These are phyloP conservation scores for Boletus semigastroideus DNA, from an alignment of 1,284 basidiomycete genomes.

Conservation along the genomic window DNA sequence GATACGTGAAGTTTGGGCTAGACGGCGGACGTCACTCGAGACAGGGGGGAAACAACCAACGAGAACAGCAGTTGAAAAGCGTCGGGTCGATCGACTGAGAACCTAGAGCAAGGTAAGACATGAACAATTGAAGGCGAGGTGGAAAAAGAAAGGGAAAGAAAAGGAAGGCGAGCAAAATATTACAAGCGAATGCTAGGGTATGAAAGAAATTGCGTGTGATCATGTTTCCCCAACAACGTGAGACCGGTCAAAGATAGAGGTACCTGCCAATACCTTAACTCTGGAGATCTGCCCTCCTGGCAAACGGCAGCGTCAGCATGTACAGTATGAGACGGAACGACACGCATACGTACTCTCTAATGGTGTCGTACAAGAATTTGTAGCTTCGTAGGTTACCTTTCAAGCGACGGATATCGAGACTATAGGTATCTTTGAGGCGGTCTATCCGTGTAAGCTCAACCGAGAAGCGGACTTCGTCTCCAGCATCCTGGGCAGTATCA, in stretches of 20 bases:
- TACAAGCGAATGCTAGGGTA: conserved; percentile 33
- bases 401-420: conserved; percentile 85
- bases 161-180: conserved; percentile 13
- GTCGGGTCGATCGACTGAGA: conserved; percentile 20
- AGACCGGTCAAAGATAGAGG: conserved; percentile 16
- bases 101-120: conserved; percentile 22
- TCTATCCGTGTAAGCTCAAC: conserved; percentile 89
- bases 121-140: conserved; percentile 16
- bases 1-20: background rate
- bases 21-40: background rate
- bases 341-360: conserved; percentile 70
- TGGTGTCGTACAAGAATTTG: conserved; percentile 89
- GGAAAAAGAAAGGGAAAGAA: background rate
- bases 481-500: conserved; percentile 71
- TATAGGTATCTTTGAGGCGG: conserved; percentile 83
- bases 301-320: conserved; percentile 18
- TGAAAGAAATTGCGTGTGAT: conserved; percentile 13
- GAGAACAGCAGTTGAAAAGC: conserved; percentile 21
- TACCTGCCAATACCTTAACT: conserved; percentile 35
- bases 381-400: conserved; percentile 94
- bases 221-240: background rate
- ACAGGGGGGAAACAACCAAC: conserved; percentile 13
- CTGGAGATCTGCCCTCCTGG: conserved; percentile 46
- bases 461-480: conserved; percentile 92
- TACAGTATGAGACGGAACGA: conserved; percentile 5